Evolutionary conservation across 371 early-diverging fungal species (phyloP).

Genomic region (Nematocida sp.): DNA sequence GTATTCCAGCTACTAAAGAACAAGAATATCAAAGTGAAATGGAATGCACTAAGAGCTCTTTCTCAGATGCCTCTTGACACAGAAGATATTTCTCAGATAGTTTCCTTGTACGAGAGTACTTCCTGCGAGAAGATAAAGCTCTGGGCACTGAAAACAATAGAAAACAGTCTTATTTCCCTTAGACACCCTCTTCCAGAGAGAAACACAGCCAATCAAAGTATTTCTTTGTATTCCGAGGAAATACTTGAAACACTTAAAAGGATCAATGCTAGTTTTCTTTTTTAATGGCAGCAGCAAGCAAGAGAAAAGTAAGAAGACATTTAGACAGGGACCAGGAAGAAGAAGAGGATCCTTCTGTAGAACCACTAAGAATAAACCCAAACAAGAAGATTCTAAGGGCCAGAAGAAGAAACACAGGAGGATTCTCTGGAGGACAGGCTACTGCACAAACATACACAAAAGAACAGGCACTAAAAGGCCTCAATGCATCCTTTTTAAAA

Average conservation of each 20-base stretch:
- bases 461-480: constrained; percentile 43
- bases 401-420: constrained; percentile 17
- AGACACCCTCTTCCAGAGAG: background rate
- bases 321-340: background rate
- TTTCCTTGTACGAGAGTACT: background rate
- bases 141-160: constrained; percentile 19
- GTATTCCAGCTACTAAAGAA: background rate
- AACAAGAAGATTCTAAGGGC: constrained; percentile 39
- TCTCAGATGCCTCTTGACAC: background rate
- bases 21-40: constrained; percentile 36
- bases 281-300: constrained; percentile 45
- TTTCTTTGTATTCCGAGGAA: constrained; percentile 5
- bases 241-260: background rate
- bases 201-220: background rate
- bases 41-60: constrained; percentile 34
- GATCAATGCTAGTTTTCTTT: constrained; percentile 34
- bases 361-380: constrained; percentile 4
- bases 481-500: constrained; percentile 37
- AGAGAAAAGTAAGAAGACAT: constrained; percentile 28
- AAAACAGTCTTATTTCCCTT: background rate
- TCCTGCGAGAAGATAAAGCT: constrained; percentile 23
- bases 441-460: background rate
- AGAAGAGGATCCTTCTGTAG: background rate
- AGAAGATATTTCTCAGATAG: background rate
- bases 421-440: background rate